Evolutionary conservation across 139 green algal genomes (phyloP).

Genomic region (Limnomonas spitsbergensis): DNA sequence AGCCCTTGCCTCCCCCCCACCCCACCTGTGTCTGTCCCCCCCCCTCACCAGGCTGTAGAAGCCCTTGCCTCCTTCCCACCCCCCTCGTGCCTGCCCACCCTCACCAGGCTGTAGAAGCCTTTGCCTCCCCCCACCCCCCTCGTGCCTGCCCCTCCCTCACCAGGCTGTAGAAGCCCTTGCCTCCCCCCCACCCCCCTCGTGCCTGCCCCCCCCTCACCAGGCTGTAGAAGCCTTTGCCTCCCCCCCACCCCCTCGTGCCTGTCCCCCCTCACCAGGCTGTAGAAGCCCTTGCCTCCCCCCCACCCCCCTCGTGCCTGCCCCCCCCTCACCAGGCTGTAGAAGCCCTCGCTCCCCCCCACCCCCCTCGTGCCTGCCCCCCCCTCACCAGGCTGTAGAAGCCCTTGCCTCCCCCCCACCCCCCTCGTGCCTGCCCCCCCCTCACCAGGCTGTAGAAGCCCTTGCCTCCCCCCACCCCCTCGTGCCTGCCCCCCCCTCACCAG

Average conservation of each 20-base stretch:
- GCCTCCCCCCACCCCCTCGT: no score
- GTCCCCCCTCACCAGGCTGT: no score
- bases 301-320: background rate
- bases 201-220: background rate
- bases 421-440: no score
- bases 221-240: background rate
- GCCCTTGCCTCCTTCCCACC: background rate
- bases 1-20: background rate
- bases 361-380: background rate
- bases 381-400: background rate
- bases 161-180: conserved; percentile 10
- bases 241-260: background rate
- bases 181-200: background rate
- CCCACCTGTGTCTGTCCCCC: background rate
- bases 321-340: background rate
- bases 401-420: background rate
- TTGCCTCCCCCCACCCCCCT: background rate
- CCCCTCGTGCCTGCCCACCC: background rate
- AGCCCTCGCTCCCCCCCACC: background rate
- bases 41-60: background rate
- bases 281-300: no score
- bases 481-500: background rate
- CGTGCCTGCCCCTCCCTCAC: background rate
- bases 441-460: no score
- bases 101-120: background rate